Base-by-base conservation (phyloP, 306 rosid species). In the Cucurbita ficifolia region DNA sequence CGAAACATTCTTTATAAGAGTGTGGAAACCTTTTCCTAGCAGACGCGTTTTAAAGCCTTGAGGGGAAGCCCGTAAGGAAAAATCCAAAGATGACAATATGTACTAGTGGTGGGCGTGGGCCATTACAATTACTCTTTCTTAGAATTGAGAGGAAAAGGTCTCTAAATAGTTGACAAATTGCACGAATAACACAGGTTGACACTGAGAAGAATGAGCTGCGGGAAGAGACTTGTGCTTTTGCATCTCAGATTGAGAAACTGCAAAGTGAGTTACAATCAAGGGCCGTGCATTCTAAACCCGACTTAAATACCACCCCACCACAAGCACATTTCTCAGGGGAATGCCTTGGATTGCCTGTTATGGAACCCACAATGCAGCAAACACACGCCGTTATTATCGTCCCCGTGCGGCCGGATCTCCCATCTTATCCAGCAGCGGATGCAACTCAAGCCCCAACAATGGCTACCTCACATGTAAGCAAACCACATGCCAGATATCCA, bases 401-500 rank as follows among this genome's bases (percentile, higher is more conserved):
- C n/a, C 97, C 96, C 2, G 36, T 81, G 57, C 75, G 22, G 16
- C 82, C 87, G 0, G 85, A 81, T 70, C 83, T 90, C 80, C 87
- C 83, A 61, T 67, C 77, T 39, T 86, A 81, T 76, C 76, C 86
- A 16, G 62, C 67, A 38, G 40, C 81, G 6, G 84, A 76, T 52
- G 79, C 77, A 43, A 0, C 80, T 3, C 86, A 82, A 29, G 73
- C 78, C 48, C 16, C 70, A 9, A 85, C 80, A 14, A 85, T 82
- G 40, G 78, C 84, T 22, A 11, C 81, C 56, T 56, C 92, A 16
- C 72, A 83, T 24, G 73, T 95, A 68, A 89, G 90, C 56, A 95
- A 89, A 83, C 99, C 99, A 10, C 97, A 91, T 81, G 86, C 97
- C 16, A 85, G 97, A 85, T 95, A 95, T 82, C 97, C 96, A n/a